Conservation (phyloP, 768 basidiomycete genomes). For the Suillus alpinus region DNA sequence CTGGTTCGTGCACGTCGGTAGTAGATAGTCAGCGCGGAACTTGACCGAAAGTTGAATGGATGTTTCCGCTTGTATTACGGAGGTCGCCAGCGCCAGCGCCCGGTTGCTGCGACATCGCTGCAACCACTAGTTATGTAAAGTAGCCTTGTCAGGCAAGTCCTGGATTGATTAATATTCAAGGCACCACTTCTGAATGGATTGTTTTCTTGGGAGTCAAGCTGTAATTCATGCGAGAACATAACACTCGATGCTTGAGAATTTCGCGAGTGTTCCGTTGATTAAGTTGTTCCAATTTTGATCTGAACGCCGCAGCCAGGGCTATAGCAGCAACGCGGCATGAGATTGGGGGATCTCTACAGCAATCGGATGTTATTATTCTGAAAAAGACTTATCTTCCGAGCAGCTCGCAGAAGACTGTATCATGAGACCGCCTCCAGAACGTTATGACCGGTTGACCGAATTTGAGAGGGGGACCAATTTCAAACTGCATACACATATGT, state of each 20-base stretch:
- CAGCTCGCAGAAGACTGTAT: not conserved
- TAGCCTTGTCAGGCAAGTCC: not conserved
- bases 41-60: not conserved
- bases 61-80: not conserved
- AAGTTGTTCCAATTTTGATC: not conserved
- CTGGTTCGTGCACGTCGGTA: not conserved
- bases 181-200: not conserved
- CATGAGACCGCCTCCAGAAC: not conserved
- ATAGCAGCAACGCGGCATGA: not conserved
- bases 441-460: not conserved
- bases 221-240: not conserved
- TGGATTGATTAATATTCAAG: not conserved
- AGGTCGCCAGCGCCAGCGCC: not conserved
- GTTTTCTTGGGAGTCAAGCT: not conserved
- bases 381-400: not conserved
- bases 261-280: not conserved
- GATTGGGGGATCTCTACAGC: not conserved
- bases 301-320: not conserved
- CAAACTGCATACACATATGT: not conserved
- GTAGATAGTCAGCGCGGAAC: not conserved
- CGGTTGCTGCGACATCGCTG: not conserved
- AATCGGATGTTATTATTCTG: not conserved
- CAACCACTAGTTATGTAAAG: not conserved
- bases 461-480: not conserved
- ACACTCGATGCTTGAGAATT: not conserved